phyloP scores from a whole-genome alignment of 768 basidiomycete genomes.

The Tephrocybe rancida region DNA sequence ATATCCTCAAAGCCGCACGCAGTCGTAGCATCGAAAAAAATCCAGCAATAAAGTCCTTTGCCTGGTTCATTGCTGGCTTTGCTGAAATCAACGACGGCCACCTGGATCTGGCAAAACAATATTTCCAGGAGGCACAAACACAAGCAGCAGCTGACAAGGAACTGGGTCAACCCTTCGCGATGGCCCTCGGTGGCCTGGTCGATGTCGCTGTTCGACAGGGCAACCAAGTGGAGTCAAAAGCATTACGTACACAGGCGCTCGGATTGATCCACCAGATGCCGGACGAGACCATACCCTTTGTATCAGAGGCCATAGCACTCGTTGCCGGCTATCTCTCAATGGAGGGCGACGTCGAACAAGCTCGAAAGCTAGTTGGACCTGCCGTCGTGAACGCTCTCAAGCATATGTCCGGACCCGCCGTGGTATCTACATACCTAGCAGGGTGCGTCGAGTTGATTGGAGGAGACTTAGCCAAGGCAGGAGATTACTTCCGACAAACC shows the following conservation, averaged over 20 bases:
- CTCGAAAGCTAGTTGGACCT: not conserved
- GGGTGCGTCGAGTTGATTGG: conserved; percentile 6
- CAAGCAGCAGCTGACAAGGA: not conserved
- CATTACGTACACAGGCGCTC: not conserved
- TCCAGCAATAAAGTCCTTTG: not conserved
- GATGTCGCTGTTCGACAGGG: conserved; percentile 7
- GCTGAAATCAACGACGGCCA: conserved; percentile 2
- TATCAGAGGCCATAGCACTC: not conserved
- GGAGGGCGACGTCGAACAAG: conserved; percentile 3
- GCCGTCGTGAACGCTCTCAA: not conserved
- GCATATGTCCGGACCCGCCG: not conserved
- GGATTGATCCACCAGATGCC: not conserved
- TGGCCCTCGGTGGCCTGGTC: not conserved
- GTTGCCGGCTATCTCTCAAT: conserved; percentile 1
- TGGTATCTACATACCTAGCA: not conserved
- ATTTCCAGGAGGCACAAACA: conserved; percentile 5
- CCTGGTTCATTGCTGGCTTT: not conserved
- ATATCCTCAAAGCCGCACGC: not conserved
- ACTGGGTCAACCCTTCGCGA: not conserved
- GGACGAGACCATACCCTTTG: not conserved
- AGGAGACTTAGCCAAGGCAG: not conserved
- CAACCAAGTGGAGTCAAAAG: not conserved
- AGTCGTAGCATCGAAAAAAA: not conserved
- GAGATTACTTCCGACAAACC: not conserved
- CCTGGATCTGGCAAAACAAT: not conserved